A percentile compares a stretch with the other conserved stretches of the same genome.
phyloP scores from a whole-genome alignment of 2,329 filamentous ascomycete genomes.

The Calonectria honghensis region DNA sequence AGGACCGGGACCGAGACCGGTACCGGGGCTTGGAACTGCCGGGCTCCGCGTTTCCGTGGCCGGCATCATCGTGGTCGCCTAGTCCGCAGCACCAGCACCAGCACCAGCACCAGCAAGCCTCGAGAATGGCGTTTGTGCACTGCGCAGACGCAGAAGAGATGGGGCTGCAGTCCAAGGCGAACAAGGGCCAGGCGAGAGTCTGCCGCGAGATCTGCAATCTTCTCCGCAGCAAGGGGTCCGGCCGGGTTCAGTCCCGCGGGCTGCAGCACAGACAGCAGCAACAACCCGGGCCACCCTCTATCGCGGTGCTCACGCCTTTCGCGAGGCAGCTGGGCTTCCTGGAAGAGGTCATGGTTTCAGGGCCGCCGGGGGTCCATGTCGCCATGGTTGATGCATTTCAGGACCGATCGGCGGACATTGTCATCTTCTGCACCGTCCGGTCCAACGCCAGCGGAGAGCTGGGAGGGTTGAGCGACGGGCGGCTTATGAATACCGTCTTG shows the following conservation, averaged over 20 bases:
- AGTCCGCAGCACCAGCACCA: background rate
- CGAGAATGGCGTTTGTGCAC: conserved; percentile 59
- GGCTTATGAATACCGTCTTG: conserved; percentile 64
- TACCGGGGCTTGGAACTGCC: conserved; percentile 47
- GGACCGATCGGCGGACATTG: conserved; percentile 64
- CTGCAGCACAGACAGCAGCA: background rate
- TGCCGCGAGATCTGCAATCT: conserved; percentile 60
- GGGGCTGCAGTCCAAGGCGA: conserved; percentile 62
- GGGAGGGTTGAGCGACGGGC: conserved; percentile 64
- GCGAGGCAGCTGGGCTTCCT: conserved; percentile 56
- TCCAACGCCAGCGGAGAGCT: conserved; percentile 62
- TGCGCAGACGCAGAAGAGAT: conserved; percentile 60
- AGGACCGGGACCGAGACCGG: conserved; percentile 19
- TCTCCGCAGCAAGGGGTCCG: conserved; percentile 42
- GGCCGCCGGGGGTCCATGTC: conserved; percentile 55
- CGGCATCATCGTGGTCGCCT: background rate
- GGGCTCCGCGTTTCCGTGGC: conserved; percentile 43
- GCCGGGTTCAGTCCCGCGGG: background rate
- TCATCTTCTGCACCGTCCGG: conserved; percentile 65
- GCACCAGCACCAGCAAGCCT: background rate
- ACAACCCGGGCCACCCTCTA: conserved; percentile 41
- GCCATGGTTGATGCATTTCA: conserved; percentile 67
- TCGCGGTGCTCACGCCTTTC: conserved; percentile 65
- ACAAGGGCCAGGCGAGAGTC: conserved; percentile 61
- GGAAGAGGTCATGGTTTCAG: conserved; percentile 35